These are phyloP conservation scores for Pseudozyma tsukubaensis DNA, from an alignment of 1,284 basidiomycete species.

Conservation along the genomic window DNA sequence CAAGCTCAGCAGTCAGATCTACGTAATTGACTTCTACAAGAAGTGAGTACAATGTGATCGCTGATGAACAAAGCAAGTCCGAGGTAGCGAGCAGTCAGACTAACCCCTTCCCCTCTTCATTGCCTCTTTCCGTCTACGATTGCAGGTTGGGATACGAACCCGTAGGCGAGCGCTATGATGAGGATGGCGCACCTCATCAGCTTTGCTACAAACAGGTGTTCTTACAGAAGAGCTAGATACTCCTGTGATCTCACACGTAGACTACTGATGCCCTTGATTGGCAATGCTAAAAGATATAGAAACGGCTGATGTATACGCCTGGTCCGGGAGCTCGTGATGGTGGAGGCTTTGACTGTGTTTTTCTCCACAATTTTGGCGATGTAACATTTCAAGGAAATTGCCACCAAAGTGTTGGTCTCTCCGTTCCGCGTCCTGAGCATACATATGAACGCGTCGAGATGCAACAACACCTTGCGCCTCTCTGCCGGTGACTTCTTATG, in stretches of 20 bases:
- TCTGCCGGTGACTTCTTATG: not conserved
- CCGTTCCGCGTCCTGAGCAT: not conserved
- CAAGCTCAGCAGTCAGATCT: slow-evolving; percentile 53
- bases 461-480: not conserved
- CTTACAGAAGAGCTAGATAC: slow-evolving; percentile 4
- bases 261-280: not conserved
- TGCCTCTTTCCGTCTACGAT: not conserved
- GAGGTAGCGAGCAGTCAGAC: not conserved
- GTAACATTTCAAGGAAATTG: slow-evolving; percentile 10
- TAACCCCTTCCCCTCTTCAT: not conserved
- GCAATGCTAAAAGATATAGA: not conserved
- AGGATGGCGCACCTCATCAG: slow-evolving; percentile 48
- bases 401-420: slow-evolving; percentile 1
- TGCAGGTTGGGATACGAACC: slow-evolving; percentile 37
- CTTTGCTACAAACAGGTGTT: slow-evolving; percentile 44
- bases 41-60: slow-evolving; percentile 21
- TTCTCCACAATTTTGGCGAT: not conserved
- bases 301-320: not conserved
- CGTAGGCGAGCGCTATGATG: slow-evolving; percentile 42
- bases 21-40: slow-evolving; percentile 38
- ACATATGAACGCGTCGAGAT: slow-evolving; percentile 4
- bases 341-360: not conserved
- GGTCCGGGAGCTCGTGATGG: not conserved
- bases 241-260: not conserved
- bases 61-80: not conserved